Evolutionary conservation across 306 rosid species (phyloP).

Genomic region (Vigna reflexopilosa): DNA sequence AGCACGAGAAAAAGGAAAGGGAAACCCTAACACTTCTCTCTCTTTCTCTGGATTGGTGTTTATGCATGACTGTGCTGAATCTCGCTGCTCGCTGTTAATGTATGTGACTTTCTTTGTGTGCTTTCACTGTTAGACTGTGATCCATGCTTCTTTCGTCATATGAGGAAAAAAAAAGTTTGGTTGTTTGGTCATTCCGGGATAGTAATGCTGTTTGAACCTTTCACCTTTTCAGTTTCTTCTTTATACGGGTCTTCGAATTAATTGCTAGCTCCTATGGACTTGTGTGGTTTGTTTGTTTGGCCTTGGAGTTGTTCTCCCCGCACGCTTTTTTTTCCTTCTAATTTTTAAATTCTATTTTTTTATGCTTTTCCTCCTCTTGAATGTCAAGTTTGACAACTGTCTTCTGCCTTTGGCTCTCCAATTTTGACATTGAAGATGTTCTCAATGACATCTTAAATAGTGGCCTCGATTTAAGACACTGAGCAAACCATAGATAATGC

Average conservation of each 20-base stretch:
- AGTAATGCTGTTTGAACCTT: constrained; percentile 41
- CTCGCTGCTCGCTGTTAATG: constrained; percentile 24
- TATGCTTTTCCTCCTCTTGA: constrained; percentile 37
- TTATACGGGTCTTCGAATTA: constrained; percentile 22
- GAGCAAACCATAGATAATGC: constrained; percentile 32
- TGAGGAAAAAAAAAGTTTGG: constrained; percentile 23
- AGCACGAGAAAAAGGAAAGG: constrained; percentile 27
- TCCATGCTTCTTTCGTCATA: constrained; percentile 40
- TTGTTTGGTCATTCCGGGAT: constrained; percentile 45
- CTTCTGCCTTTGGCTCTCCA: constrained; percentile 53
- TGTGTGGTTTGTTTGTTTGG: constrained; percentile 49
- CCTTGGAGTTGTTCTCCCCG: constrained; percentile 38
- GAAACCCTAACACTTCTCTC: constrained; percentile 49
- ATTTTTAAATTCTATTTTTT: constrained; percentile 10
- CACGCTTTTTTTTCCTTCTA: constrained; percentile 2
- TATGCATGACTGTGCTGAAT: constrained; percentile 25
- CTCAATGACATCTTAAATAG: constrained; percentile 52
- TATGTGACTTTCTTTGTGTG: constrained; percentile 33
- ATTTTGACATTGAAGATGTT: constrained; percentile 54
- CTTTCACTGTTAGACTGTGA: constrained; percentile 47
- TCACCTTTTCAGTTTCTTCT: constrained; percentile 45
- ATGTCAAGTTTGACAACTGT: constrained; percentile 37
- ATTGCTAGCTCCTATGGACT: constrained; percentile 24
- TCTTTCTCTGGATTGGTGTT: constrained; percentile 25
- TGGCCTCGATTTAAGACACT: constrained; percentile 43